Evolutionary conservation across 345 rosid genomes (phyloP), one percentile per base, ranked within the genome.

Genomic region (Eucalyptus cladocalyx): DNA sequence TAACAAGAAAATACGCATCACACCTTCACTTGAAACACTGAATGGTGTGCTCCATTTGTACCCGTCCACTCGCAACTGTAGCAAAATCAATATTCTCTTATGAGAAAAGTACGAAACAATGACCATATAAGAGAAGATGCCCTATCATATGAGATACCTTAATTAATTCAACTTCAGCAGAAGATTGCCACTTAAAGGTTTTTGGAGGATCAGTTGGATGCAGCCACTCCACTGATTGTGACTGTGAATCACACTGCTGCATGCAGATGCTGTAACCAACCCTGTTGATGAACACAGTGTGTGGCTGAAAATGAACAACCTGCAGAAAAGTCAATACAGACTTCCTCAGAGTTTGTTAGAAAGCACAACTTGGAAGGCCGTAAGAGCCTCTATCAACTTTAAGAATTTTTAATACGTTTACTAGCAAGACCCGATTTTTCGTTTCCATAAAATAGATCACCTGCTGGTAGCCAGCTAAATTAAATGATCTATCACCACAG

Each of bases 261-360:
- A 98, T 87, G 93, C 96, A 96, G 92, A 98, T 87, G 88, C 96
- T 94, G 80, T 91, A 58, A 80, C 99, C 99, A 89, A 94, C 91
- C 93, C 99, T 94, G 88, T 98, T 98, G 88, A 96, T 91, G 89
- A 97, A 96, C 89, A 97, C 92, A 89, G 97, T 95, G 92, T 97
- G 94, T 24, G 99, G 98, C 93, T 95, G 99, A 91, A 97, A 94
- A 91, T 96, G 97, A 93, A 98, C 91, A 93, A 95, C 99, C 99
- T 98, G 97, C 51, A 89, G 50, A 37, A 76, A 40, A 76, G 76
- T 76, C 43, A 12, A 76, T 10, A 40, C 16, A 76, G 85, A 76
- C 85, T 76, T 76, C 85, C 85, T 76, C 85, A 76, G 81, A 37
- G 16, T 40, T 76, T 40, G 85, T 37, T 37, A 40, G 67, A 88